Percentiles rank a stretch among this genome's conserved stretches.
These are phyloP conservation scores for Antarctomyces pellizariae DNA, from an alignment of 495 filamentous ascomycete genomes.

Conservation along the genomic window DNA sequence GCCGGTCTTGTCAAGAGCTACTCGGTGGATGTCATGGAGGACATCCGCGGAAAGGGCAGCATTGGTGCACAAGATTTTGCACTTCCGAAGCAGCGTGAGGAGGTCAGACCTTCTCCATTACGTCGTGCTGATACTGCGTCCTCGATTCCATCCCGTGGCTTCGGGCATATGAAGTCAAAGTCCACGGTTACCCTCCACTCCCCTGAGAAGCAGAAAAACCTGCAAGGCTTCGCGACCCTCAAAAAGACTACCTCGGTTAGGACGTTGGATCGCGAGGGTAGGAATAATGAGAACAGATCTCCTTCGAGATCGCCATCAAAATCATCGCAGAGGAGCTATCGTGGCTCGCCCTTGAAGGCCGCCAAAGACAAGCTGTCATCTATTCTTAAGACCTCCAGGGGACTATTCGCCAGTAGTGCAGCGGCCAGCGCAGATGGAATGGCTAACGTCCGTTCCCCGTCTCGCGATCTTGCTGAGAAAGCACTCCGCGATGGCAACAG, in stretches of 20 bases:
- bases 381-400: constrained; percentile 65
- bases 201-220: constrained; percentile 17
- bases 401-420: constrained; percentile 59
- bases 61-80: constrained; percentile 18
- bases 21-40: constrained; percentile 34
- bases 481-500: constrained; percentile 2
- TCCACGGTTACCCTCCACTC: constrained; percentile 28
- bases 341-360: constrained; percentile 62
- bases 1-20: constrained; percentile 30
- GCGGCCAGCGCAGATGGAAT: constrained; percentile 56
- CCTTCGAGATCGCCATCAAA: constrained; percentile 47
- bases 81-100: constrained; percentile 16
- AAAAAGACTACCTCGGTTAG: no score
- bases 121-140: no score
- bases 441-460: constrained; percentile 24
- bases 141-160: no score
- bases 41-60: constrained; percentile 21
- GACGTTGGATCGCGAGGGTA: no score
- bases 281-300: no score
- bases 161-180: constrained; percentile 26
- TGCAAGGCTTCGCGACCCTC: no score
- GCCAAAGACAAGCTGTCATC: constrained; percentile 76
- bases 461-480: constrained; percentile 7
- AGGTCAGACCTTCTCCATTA: no score
- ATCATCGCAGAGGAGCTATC: constrained; percentile 40